Evolutionary conservation across 768 basidiomycete genomes (phyloP).

Genomic region (Steccherinum ochraceum): DNA sequence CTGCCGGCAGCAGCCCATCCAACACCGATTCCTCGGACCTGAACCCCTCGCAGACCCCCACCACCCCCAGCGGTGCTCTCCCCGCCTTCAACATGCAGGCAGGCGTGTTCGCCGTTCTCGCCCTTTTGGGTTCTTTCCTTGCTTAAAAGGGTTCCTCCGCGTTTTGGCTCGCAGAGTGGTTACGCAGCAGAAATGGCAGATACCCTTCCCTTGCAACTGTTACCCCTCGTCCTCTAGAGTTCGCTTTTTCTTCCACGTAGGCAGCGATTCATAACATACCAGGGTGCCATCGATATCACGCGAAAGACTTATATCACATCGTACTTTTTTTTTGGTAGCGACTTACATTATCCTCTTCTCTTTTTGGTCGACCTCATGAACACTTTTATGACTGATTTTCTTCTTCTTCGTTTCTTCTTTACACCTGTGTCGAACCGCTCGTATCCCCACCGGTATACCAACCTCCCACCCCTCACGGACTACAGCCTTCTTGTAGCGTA

Average conservation of each 20-base stretch:
- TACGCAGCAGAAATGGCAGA: too few species aligned
- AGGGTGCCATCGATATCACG: not conserved
- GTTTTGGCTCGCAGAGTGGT: not conserved
- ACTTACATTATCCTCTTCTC: not conserved
- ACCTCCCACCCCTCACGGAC: not conserved
- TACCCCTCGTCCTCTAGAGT: too few species aligned
- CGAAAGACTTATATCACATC: not conserved
- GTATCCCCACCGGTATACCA: not conserved
- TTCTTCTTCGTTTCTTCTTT: not conserved
- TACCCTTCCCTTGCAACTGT: too few species aligned
- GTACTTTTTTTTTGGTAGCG: not conserved
- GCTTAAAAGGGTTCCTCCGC: conserved; percentile 17
- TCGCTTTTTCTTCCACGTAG: too few species aligned
- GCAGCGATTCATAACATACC: too few species aligned
- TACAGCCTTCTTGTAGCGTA: not conserved
- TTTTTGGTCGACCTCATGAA: not conserved
- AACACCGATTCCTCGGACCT: not conserved
- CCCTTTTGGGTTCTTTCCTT: conserved; percentile 30
- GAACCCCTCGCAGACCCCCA: conserved; percentile 17
- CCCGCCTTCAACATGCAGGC: conserved; percentile 21
- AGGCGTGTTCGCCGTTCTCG: conserved; percentile 29
- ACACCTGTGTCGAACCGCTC: too few species aligned
- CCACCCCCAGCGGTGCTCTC: conserved; percentile 25
- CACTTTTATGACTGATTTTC: not conserved
- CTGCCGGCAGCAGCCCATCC: not conserved